Conservation (phyloP, 805 yeast genomes). For the Pichia phayaonensis region DNA sequence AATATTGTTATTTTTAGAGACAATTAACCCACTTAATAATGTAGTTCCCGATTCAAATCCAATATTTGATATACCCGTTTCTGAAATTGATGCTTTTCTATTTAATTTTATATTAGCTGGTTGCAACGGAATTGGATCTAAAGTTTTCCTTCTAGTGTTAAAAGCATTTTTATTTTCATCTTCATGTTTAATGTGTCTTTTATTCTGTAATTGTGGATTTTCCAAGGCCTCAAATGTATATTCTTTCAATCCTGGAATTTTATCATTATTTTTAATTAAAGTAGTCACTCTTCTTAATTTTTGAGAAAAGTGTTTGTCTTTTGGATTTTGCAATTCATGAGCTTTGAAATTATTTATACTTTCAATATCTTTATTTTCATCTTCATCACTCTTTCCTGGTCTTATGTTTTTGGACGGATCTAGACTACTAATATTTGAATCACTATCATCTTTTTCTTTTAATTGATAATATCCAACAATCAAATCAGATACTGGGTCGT, state of each 20-base stretch:
- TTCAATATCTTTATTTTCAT: background rate
- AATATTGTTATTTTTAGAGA: background rate
- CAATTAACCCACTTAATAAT: background rate
- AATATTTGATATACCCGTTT: background rate
- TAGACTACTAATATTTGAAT: background rate
- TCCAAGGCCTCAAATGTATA: background rate
- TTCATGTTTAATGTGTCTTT: background rate
- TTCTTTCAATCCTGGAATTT: background rate
- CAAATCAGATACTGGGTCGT: conserved; percentile 57
- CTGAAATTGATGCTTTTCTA: background rate
- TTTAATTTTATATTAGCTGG: background rate
- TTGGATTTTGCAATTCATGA: background rate
- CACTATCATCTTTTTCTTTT: conserved; percentile 49
- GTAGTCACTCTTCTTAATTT: background rate
- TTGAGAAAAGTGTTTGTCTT: background rate
- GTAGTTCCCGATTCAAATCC: background rate
- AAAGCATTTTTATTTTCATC: background rate
- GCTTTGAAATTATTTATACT: background rate
- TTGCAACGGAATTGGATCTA: background rate
- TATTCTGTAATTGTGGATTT: background rate
- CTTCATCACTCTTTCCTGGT: background rate
- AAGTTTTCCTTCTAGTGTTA: background rate
- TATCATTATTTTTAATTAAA: background rate
- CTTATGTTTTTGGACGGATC: background rate
- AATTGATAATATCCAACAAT: conserved; percentile 52